Base-by-base conservation (phyloP, 768 basidiomycete species). In the Bullera alba region DNA sequence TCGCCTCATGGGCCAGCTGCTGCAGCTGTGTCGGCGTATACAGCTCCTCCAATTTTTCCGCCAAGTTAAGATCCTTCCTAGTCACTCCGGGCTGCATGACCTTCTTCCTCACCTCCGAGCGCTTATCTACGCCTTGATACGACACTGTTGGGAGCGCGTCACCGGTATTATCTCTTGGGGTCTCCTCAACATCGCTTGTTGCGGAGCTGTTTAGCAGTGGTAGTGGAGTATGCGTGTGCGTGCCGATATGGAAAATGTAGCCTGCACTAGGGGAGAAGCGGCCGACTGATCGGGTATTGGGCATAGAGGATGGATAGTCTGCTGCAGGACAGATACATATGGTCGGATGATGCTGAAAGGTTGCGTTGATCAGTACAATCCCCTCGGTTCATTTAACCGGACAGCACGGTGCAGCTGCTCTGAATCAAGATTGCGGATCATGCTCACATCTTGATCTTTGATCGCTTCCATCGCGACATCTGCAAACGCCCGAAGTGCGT, bases 171-270 rank as follows among this genome's bases (percentile, higher is more conserved):
- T n/a, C n/a, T n/a, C 47, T 56, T 60, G 12, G 30, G 17, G n/a
- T 28, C 10, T 26, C 26, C 36, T 7, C 37, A 30, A 35, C 16
- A 46, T 53, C 12, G 38, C 21, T 30, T 34, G 50, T 53, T 10
- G 48, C 25, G 1, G 30, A 15, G n/a, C 50, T 38, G 17, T 43
- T 34, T 2, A 52, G 50, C 15, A n/a, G n/a, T n/a, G 60, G 56
- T 22, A 66, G 16, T 5, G 64, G 64, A 30, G 64, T 62, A 57
- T 66, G 64, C 0, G 64, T 66, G 44, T 66, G 57, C 15, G 61
- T 63, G 5, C 61, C 48, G 4, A 66, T 47, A 34, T 66, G 61
- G 1, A 66, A 22, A 10, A 66, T 19, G 32, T 62, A 63, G 4
- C 47, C 29, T 21, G 41, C 22, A 4, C n/a, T n/a, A n/a, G n/a